phyloP scores from a whole-genome alignment of 495 filamentous ascomycete genomes.

The Aspergillus cavernicola region DNA sequence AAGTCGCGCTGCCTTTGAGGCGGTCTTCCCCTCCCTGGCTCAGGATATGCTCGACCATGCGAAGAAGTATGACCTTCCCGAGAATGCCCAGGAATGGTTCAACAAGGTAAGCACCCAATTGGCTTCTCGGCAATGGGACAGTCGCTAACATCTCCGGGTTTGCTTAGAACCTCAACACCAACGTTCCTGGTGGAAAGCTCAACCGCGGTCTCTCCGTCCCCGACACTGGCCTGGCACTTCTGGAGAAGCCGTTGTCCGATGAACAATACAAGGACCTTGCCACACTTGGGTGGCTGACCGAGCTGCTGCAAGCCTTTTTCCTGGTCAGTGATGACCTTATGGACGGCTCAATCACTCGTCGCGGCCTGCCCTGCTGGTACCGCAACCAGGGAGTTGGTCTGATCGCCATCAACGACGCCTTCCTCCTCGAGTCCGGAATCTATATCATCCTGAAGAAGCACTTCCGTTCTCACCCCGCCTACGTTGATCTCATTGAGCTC shows the following conservation, averaged over 20 bases:
- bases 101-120: conserved; percentile 55
- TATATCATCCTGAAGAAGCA: conserved; percentile 89
- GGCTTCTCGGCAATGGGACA: background rate
- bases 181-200: conserved; percentile 91
- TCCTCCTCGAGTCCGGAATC: conserved; percentile 90
- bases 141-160: conserved; percentile 9
- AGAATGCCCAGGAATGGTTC: conserved; percentile 82
- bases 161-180: conserved; percentile 58
- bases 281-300: conserved; percentile 91
- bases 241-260: conserved; percentile 63
- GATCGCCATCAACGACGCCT: conserved; percentile 97
- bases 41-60: conserved; percentile 72
- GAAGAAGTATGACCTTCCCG: conserved; percentile 74
- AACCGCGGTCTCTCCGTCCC: conserved; percentile 98
- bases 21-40: conserved; percentile 75
- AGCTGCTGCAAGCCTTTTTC: conserved; percentile 98
- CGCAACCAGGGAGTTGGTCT: conserved; percentile 78
- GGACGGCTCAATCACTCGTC: conserved; percentile 89
- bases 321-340: conserved; percentile 98
- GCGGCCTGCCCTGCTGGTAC: conserved; percentile 95
- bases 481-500: conserved; percentile 86
- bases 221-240: conserved; percentile 79
- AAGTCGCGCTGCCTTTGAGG: conserved; percentile 80
- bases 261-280: conserved; percentile 83
- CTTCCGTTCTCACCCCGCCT: conserved; percentile 79